Evolutionary conservation across 768 basidiomycete genomes (phyloP), one percentile per base, ranked within the genome.

Genomic region (Lactifluus rugatus): DNA sequence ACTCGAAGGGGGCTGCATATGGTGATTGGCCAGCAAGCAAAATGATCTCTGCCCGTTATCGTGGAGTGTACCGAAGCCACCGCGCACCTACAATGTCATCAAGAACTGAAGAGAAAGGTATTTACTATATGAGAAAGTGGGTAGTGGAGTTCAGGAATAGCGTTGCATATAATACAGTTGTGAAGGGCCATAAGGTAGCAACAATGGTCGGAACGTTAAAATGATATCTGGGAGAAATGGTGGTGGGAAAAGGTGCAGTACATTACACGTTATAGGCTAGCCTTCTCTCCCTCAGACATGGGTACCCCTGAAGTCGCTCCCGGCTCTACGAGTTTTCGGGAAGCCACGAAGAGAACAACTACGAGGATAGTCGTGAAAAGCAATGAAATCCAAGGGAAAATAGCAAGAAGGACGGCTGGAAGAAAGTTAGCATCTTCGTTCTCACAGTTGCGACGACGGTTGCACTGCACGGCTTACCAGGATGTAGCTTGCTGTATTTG

Each of bases 361-460:
- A 60, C 31, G 28, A 56, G 45, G 14, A 52, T 2, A n/a, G 8
- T 0, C 5, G 6, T 19, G 21, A 51, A 51, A 36, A 60, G 28
- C 23, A 60, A 19, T 25, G 54, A 5, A 21, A 60, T 60, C 59
- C 59, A 60, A 45, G 59, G 59, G 37, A 60, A 56, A 23, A 60
- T 41, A 16, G 54, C 42, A 32, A 56, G 54, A 47, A 60, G 59
- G 49, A 60, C 59, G 10, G 45, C 59, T 60, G 17, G 34, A 9
- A 17, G 1, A 21, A 37, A 17, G 32, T 51, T 11, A 32, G 37
- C 16, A 13, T 16, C 16, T 32, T 9, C 10, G 16, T 9, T 23
- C 19, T 6, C 19, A 31, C 19, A 13, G 10, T 0, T 9, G 1
- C 31, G 13, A 28, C 6, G 23, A 25, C 52, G 31, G 28, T 8